Evolutionary conservation across 495 filamentous ascomycete genomes (phyloP).

Genomic region (Cladorrhinum samala): DNA sequence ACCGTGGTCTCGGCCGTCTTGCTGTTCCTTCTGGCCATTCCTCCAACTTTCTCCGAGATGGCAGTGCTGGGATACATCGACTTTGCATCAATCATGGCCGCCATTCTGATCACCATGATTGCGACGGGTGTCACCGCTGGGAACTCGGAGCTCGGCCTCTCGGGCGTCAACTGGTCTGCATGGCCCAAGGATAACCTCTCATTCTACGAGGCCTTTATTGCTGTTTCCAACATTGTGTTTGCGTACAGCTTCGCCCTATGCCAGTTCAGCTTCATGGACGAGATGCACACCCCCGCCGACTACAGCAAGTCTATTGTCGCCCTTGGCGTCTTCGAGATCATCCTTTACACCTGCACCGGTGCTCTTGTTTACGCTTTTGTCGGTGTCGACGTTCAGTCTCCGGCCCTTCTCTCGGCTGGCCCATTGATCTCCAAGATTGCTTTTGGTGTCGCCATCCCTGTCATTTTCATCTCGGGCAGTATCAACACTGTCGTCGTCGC

Average conservation of each 20-base stretch:
- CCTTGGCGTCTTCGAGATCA: slow-evolving; percentile 58
- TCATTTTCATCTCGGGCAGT: slow-evolving; percentile 64
- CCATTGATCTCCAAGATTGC: slow-evolving; percentile 60
- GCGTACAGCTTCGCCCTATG: slow-evolving; percentile 64
- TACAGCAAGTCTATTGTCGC: slow-evolving; percentile 61
- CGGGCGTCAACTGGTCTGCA: slow-evolving; percentile 35
- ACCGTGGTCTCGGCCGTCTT: slow-evolving; percentile 58
- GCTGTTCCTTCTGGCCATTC: slow-evolving; percentile 56
- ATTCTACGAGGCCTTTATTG: slow-evolving; percentile 50
- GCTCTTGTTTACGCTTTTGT: slow-evolving; percentile 69
- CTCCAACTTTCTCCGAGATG: slow-evolving; percentile 46
- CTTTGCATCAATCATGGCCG: slow-evolving; percentile 58
- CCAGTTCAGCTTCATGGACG: slow-evolving; percentile 72
- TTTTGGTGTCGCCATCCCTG: slow-evolving; percentile 74
- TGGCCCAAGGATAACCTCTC: slow-evolving; percentile 36
- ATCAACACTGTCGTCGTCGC: slow-evolving; percentile 53
- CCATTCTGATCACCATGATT: slow-evolving; percentile 64
- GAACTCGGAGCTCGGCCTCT: slow-evolving; percentile 27
- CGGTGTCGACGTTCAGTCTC: slow-evolving; percentile 60
- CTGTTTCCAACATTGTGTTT: slow-evolving; percentile 69
- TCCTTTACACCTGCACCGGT: slow-evolving; percentile 61
- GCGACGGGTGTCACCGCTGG: slow-evolving; percentile 50
- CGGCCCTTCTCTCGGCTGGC: slow-evolving; percentile 61
- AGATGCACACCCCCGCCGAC: slow-evolving; percentile 64
- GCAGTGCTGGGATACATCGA: slow-evolving; percentile 57